These are phyloP conservation scores for Bruguiera hainesii DNA, from an alignment of 441 rosid genomes.

Conservation along the genomic window DNA sequence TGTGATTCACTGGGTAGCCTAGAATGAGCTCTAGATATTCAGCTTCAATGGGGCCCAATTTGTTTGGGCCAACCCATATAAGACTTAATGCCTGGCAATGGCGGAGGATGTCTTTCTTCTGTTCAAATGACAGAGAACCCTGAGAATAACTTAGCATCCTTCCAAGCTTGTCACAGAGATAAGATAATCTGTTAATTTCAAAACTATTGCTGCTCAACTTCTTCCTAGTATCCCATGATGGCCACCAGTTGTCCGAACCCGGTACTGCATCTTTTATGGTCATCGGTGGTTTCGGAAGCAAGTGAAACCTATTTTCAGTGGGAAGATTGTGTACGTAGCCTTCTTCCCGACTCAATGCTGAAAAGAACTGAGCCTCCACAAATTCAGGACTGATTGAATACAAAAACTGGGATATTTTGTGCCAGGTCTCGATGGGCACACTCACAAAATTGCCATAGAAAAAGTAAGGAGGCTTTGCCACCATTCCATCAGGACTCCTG, in stretches of 20 bases:
- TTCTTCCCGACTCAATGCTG: slow-evolving; percentile 73
- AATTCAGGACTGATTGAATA: slow-evolving; percentile 66
- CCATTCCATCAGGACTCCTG: slow-evolving; percentile 40
- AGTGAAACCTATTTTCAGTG: slow-evolving; percentile 45
- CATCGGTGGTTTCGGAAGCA: slow-evolving; percentile 54
- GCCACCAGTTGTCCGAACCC: slow-evolving; percentile 80
- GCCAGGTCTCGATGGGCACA: slow-evolving; percentile 48
- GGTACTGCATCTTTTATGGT: slow-evolving; percentile 70
- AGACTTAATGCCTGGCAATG: slow-evolving; percentile 59
- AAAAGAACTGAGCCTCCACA: slow-evolving; percentile 56
- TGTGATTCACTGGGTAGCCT: slow-evolving; percentile 80
- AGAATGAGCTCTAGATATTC: slow-evolving; percentile 64
- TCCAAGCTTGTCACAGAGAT: slow-evolving; percentile 58
- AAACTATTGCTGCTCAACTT: slow-evolving; percentile 43
- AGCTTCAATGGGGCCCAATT: slow-evolving; percentile 54
- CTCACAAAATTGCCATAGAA: slow-evolving; percentile 65
- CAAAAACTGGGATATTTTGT: slow-evolving; percentile 66
- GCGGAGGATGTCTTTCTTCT: slow-evolving; percentile 54
- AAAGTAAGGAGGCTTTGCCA: slow-evolving; percentile 68
- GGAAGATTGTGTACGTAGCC: slow-evolving; percentile 93
- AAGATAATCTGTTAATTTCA: slow-evolving; percentile 35
- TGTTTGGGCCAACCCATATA: slow-evolving; percentile 68
- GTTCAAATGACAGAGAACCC: slow-evolving; percentile 52
- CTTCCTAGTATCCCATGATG: slow-evolving; percentile 90
- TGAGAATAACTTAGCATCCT: slow-evolving; percentile 42